These are phyloP conservation scores for Luffa aegyptiaca DNA, from an alignment of 306 rosid species.

Conservation along the genomic window DNA sequence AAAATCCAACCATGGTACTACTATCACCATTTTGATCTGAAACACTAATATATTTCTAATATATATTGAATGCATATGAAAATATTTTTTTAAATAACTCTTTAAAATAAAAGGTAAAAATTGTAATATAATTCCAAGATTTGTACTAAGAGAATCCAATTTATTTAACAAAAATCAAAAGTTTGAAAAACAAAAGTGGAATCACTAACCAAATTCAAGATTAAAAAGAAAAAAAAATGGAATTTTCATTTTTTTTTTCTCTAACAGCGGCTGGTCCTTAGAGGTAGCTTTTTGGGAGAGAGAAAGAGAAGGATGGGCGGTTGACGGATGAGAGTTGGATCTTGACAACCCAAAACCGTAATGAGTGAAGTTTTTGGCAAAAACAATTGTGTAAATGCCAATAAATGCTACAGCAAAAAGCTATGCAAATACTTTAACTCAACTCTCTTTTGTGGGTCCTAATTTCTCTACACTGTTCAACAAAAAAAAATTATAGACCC, in stretches of 20 bases:
- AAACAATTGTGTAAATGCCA: background rate
- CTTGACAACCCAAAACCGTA: background rate
- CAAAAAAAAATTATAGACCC: background rate
- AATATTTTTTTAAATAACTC: too few relatives aligned
- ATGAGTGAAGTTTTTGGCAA: background rate
- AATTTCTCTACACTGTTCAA: background rate
- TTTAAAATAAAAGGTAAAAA: too few relatives aligned
- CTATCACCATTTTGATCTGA: too few relatives aligned
- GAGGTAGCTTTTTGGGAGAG: background rate
- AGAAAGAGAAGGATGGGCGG: background rate
- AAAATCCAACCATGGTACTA: background rate
- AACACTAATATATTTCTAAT: too few relatives aligned
- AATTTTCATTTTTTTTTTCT: background rate
- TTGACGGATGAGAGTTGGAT: background rate
- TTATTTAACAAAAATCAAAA: too few relatives aligned
- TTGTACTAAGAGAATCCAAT: background rate
- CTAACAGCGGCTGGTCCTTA: background rate
- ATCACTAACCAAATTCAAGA: background rate
- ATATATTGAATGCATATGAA: too few relatives aligned
- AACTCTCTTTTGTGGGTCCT: background rate
- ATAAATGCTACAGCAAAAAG: background rate
- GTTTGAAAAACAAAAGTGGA: background rate
- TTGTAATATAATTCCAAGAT: too few relatives aligned
- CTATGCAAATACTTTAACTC: background rate
- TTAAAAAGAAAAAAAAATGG: background rate